phyloP scores from a whole-genome alignment of 2,329 filamentous ascomycete genomes.

The Neospermospora avenae region DNA sequence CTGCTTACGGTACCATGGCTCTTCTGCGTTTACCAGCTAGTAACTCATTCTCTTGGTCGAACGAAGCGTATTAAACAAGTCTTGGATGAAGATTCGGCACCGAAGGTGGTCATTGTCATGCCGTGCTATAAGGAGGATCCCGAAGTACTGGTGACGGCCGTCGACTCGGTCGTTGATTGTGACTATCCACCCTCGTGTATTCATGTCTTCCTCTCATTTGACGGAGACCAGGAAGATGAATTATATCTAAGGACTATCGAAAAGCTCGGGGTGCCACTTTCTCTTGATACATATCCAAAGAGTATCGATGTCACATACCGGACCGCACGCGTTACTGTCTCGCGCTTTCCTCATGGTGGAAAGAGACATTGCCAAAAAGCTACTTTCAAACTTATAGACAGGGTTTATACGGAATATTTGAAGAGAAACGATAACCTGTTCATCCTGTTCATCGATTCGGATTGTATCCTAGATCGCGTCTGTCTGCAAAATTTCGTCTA shows the following conservation, averaged over 20 bases:
- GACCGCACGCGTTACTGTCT: slow-evolving; percentile 81
- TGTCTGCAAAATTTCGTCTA: slow-evolving; percentile 98
- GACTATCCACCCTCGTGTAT: slow-evolving; percentile 91
- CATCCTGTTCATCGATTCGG: slow-evolving; percentile 94
- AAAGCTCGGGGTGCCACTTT: slow-evolving; percentile 76
- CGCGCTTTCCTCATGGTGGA: slow-evolving; percentile 87
- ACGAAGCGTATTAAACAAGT: slow-evolving; percentile 78
- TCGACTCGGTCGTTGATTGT: slow-evolving; percentile 89
- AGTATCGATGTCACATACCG: slow-evolving; percentile 89
- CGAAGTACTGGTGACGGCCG: slow-evolving; percentile 75
- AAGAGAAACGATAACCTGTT: slow-evolving; percentile 89
- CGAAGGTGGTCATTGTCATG: slow-evolving; percentile 95
- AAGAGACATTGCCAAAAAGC: slow-evolving; percentile 92
- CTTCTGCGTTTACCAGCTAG: slow-evolving; percentile 87
- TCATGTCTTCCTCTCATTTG: slow-evolving; percentile 93
- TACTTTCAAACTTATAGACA: slow-evolving; percentile 91
- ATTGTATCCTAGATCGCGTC: slow-evolving; percentile 87
- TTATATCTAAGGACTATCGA: slow-evolving; percentile 84
- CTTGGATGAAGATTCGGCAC: slow-evolving; percentile 79
- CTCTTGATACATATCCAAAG: slow-evolving; percentile 73
- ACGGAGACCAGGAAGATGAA: slow-evolving; percentile 85
- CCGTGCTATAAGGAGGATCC: slow-evolving; percentile 93
- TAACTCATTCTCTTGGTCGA: slow-evolving; percentile 81
- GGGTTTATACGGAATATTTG: slow-evolving; percentile 83
- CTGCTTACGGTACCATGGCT: slow-evolving; percentile 88